Conservation (phyloP, 202 grass and related monocot genomes). For the Schoenoplectus tabernaemontani region DNA sequence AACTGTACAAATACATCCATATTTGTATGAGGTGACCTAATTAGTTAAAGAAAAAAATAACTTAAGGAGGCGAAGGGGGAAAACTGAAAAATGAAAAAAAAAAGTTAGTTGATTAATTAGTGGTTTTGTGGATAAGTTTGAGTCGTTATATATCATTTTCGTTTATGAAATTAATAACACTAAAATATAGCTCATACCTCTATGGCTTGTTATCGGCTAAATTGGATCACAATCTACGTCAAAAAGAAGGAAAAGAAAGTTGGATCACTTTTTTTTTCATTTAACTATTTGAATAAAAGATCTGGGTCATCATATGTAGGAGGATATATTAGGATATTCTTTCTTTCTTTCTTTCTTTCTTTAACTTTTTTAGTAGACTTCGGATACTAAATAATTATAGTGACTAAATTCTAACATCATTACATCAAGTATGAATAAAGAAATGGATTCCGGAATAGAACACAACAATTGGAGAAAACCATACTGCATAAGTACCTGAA, state of each 20-base stretch:
- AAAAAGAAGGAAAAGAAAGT: not conserved
- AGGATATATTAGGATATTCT: not conserved
- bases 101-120: not conserved
- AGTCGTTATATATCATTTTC: not conserved
- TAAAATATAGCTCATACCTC: not conserved
- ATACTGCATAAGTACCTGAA: no score
- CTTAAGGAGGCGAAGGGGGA: not conserved
- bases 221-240: not conserved
- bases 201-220: not conserved
- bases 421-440: no score
- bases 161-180: not conserved
- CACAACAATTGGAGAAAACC: no score
- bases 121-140: not conserved
- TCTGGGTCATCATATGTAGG: not conserved
- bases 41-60: not conserved
- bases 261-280: not conserved
- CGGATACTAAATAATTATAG: no score
- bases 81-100: not conserved
- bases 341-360: no score
- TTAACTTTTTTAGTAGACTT: not conserved
- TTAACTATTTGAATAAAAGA: not conserved
- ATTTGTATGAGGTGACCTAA: not conserved
- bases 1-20: not conserved
- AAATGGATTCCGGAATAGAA: no score
- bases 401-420: no score